Evolutionary conservation across 176 grass and related monocot genomes (phyloP), one percentile per base, ranked within the genome.

Genomic region (Musa beccarii): DNA sequence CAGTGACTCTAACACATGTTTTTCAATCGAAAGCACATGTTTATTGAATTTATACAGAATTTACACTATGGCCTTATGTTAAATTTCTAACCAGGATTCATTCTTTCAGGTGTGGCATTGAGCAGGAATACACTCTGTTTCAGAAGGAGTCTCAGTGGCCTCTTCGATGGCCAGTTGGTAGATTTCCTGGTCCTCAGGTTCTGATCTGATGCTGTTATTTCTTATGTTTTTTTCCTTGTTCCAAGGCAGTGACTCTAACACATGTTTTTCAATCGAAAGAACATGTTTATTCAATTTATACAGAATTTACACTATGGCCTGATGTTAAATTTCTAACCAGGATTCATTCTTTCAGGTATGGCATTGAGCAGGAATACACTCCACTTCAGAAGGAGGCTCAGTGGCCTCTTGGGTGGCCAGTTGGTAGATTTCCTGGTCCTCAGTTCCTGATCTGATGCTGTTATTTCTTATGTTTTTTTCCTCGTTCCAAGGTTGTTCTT

Each of bases 331-430:
- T 34, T 34, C 29, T 34, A 34, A 24, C 10, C 22, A 2, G 8
- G 2, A 11, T 64, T n/a, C 2, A 70, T 49, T 49, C 16, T 16
- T 70, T 14, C 14, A 70, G 63, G 76, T 78, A 49, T 68, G 63
- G 76, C 10, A 68, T 78, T 56, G 73, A 75, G 26, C 55, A 75
- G 73, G 73, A 75, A 54, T 75, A 75, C 22, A 75, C 73, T 75
- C 53, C 69, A 3, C 52, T 78, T 51, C 63, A 68, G 52, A 56
- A 78, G 76, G 76, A 78, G 54, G 20, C 68, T n/a, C 8, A 68
- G 0, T 78, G 76, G 64, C 76, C 76, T 56, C 63, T 69, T 54
- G 76, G 63, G 53, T 78, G 63, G 63, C 76, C 76, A 54, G 15
- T 78, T 78, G 76, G 63, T 43, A 43, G 76, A 9, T 68, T 29